Evolutionary conservation across 768 basidiomycete species (phyloP), one percentile per base, ranked within the genome.

Genomic region (Paxillus rubicundulus): DNA sequence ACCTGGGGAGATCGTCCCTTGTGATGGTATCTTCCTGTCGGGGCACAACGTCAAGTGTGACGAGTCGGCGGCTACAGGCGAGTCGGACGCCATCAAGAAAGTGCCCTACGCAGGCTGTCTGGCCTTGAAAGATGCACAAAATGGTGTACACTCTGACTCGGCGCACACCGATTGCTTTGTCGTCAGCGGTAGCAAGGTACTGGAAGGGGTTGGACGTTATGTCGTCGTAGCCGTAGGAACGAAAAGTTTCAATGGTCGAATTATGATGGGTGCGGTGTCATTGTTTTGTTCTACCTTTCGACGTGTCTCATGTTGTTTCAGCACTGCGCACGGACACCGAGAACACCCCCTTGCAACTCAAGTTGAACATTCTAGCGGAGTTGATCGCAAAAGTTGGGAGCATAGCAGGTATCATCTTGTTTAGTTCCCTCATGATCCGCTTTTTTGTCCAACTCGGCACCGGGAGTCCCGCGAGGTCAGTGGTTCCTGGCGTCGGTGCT

Each of bases 31-130:
- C 63, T 97, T 96, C 74, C 72, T 99, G 27, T 76, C 82, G 8
- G 96, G 97, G 18, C 92, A 98, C 71, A 93, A 92, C 58, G 87
- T 98, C 60, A 87, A 83, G 64, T 98, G 95, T 67, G 97, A 99
- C 63, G 97, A 98, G 69, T 92, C 91, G 21, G 91, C 92, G 18
- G 93, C 94, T 39, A 98, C 97, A 0, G 97, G 96, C 58, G 97
- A 99, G 74, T 90, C 89, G 8, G 95, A 99, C 69, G 87, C 94
- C 14, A 94, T 99, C 69, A 87, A 85, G 68, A 99, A 99, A 71
- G 66, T 84, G 16, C 59, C 88, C 1, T 97, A 87, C 69, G 81
- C 82, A 18, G 87, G 93, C 37, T 87, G 88, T 58, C 59, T 90
- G 30, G 77, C 75, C 8, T 70, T 82, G 46, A 72, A 76, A 46